These are phyloP conservation scores for Microsporum canis DNA, from an alignment of 2,329 filamentous ascomycete genomes.

Conservation along the genomic window DNA sequence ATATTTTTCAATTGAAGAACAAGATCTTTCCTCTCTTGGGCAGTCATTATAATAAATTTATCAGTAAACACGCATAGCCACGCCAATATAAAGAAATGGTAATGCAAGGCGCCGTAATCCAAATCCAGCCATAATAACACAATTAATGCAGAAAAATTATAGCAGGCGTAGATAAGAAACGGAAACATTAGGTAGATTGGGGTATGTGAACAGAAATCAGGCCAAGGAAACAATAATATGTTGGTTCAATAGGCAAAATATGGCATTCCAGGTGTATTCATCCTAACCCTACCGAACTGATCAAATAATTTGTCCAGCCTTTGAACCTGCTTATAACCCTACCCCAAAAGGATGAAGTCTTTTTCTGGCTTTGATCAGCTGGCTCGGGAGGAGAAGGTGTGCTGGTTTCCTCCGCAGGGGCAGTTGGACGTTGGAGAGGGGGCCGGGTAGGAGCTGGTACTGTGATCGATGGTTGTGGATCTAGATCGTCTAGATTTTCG, in stretches of 20 bases:
- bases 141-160: background rate
- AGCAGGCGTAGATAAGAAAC: background rate
- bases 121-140: background rate
- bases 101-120: background rate
- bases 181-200: background rate
- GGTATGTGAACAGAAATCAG: background rate
- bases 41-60: too few relatives aligned
- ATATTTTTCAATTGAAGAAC: too few relatives aligned
- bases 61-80: too few relatives aligned
- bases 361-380: slow-evolving; percentile 14
- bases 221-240: background rate
- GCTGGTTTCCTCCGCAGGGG: background rate
- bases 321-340: slow-evolving; percentile 27
- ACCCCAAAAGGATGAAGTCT: slow-evolving; percentile 25
- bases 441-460: background rate
- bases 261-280: background rate
- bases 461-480: background rate
- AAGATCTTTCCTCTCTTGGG: too few relatives aligned
- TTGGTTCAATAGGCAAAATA: too few relatives aligned
- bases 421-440: background rate
- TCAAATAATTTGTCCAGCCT: slow-evolving; percentile 25
- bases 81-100: too few relatives aligned
- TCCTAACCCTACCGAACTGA: background rate
- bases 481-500: slow-evolving; percentile 23
- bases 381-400: slow-evolving; percentile 7